phyloP scores from a whole-genome alignment of 768 basidiomycete species.

The Mycena maculata region DNA sequence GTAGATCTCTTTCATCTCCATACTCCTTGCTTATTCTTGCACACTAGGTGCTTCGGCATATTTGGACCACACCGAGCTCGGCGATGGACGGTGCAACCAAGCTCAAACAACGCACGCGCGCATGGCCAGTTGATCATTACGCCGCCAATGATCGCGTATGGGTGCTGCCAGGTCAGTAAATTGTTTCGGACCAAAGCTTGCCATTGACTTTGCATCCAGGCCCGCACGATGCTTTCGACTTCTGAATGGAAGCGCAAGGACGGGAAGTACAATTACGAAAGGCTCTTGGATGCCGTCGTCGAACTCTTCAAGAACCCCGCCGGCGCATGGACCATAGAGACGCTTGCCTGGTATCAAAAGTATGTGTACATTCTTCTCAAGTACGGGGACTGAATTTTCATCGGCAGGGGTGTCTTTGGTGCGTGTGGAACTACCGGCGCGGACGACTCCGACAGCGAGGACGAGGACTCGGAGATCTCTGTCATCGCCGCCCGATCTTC shows the following conservation, averaged over 20 bases:
- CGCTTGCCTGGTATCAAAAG: background rate
- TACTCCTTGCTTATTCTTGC: background rate
- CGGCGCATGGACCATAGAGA: background rate
- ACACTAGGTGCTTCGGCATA: background rate
- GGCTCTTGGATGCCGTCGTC: background rate
- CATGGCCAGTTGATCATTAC: background rate
- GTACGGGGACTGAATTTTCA: background rate
- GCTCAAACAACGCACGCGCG: background rate
- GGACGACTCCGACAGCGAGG: background rate
- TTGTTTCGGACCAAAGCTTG: background rate
- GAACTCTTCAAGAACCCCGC: background rate
- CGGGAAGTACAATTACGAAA: background rate
- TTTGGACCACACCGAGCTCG: background rate
- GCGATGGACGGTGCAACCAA: background rate
- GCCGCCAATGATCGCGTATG: background rate
- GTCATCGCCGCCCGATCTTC: no score
- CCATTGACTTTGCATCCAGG: background rate
- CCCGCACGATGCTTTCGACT: background rate
- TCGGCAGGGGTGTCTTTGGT: background rate
- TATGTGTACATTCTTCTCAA: background rate
- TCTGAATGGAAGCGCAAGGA: background rate
- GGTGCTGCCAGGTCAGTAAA: background rate
- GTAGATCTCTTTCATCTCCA: background rate
- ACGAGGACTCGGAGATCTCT: background rate
- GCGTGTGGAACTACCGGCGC: no score